These are phyloP conservation scores for Pythium scleroteichum DNA, from an alignment of 352 stramenopile species.

Conservation along the genomic window DNA sequence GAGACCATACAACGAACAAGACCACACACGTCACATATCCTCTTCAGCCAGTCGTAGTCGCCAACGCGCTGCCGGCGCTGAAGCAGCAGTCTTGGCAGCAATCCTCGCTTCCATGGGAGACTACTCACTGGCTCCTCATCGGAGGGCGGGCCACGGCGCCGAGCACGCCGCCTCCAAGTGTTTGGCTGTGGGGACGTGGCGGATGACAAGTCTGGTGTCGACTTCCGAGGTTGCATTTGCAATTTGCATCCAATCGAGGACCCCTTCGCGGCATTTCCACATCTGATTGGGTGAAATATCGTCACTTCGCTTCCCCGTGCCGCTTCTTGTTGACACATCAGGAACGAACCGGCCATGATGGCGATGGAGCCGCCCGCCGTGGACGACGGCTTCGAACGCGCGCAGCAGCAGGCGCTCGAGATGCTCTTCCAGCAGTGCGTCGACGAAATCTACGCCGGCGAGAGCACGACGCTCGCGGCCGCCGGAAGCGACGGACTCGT, in stretches of 20 bases:
- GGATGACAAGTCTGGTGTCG: conserved; percentile 8
- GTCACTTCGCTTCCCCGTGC: neutral
- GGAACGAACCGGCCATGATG: conserved; percentile 8
- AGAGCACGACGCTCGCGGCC: conserved; percentile 16
- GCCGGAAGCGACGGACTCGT: conserved; percentile 3
- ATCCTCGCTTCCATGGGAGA: no score
- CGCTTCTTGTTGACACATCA: conserved; percentile 7
- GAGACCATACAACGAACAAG: neutral
- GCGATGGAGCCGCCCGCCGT: conserved; percentile 3
- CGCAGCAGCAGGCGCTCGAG: conserved; percentile 31
- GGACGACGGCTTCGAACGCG: conserved; percentile 20
- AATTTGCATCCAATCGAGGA: conserved; percentile 10
- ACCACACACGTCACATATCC: conserved; percentile 21
- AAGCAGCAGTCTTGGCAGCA: no score
- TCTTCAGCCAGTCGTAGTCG: no score
- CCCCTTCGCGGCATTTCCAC: neutral
- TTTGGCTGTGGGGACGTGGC: no score
- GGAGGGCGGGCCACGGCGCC: no score
- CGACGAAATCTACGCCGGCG: conserved; percentile 23
- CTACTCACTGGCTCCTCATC: no score
- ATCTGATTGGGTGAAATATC: conserved; percentile 7
- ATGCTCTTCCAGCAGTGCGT: conserved; percentile 34
- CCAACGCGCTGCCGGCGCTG: no score
- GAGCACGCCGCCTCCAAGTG: no score
- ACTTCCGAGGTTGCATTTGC: neutral